These are phyloP conservation scores for Pseudogymnoascus sp. DNA, from an alignment of 2,329 filamentous ascomycete species.

Conservation along the genomic window DNA sequence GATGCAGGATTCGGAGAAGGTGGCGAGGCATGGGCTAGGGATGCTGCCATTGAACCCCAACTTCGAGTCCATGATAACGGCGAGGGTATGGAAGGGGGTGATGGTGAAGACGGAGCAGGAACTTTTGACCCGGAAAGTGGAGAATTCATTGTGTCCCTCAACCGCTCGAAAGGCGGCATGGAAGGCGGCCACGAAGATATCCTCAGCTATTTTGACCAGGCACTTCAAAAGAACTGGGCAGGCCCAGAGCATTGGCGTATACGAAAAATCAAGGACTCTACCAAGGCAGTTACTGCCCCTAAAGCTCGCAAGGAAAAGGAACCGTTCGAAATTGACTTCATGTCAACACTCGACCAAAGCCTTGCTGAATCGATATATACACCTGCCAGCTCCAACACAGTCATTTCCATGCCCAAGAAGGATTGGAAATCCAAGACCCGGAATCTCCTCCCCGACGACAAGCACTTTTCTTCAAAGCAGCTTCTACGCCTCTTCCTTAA, in stretches of 20 bases:
- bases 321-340: slow-evolving; percentile 89
- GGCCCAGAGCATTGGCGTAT: slow-evolving; percentile 99
- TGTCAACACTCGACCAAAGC: slow-evolving; percentile 60
- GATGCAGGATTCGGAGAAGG: slow-evolving; percentile 90
- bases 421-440: slow-evolving; percentile 92
- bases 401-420: slow-evolving; percentile 81
- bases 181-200: slow-evolving; percentile 75
- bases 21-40: slow-evolving; percentile 88
- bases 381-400: slow-evolving; percentile 67
- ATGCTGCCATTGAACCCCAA: slow-evolving; percentile 79
- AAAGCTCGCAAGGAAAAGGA: slow-evolving; percentile 89
- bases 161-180: slow-evolving; percentile 54
- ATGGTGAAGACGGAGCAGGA: slow-evolving; percentile 40
- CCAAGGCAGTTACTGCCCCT: slow-evolving; percentile 52
- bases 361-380: slow-evolving; percentile 74
- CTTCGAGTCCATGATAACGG: slow-evolving; percentile 67
- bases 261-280: slow-evolving; percentile 74
- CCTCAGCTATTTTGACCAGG: slow-evolving; percentile 95
- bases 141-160: slow-evolving; percentile 74
- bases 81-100: slow-evolving; percentile 45
- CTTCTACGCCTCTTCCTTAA: slow-evolving; percentile 88
- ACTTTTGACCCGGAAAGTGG: slow-evolving; percentile 58
- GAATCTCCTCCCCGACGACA: slow-evolving; percentile 92
- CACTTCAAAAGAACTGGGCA: slow-evolving; percentile 92
- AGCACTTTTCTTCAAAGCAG: slow-evolving; percentile 93